Base-by-base conservation (phyloP, 2,329 filamentous ascomycete genomes). In the Triangularia setosa region DNA sequence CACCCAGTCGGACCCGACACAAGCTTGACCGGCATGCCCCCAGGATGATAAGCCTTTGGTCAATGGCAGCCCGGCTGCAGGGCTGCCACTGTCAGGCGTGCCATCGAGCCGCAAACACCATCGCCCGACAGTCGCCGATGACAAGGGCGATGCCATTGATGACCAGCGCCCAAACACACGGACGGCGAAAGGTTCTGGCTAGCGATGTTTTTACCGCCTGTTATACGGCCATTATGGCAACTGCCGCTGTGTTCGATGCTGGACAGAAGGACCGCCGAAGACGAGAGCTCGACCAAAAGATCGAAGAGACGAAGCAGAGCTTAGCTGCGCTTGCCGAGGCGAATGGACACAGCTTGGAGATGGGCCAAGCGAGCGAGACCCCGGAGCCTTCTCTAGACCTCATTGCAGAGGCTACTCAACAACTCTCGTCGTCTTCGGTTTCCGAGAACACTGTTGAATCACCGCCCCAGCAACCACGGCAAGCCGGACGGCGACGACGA, bases 21-120 rank as follows among this genome's bases (percentile, higher is more conserved):
- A 62, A 62, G 58, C 44, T 67, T 60, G 67, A 58, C 60, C 70
- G 71, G 70, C 63, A 79, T 79, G 79, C 73, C 68, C 72, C 73
- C 69, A 78, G 74, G 73, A 93, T 92, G 90, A 86, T 86, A 77
- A 81, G 83, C 68, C 75, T 91, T 70, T 89, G 88, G 87, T 87
- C 86, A 76, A 84, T 87, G 78, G 84, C 86, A 78, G 81, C 83
- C 72, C 84, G 84, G 81, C 82, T 82, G 77, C 84, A 83, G 76
- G 81, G 83, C 71, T 90, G 87, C 78, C 83, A 82, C 76, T 90
- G 87, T 78, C 80, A 83, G 69, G 80, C 84, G 72, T 90, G 87
- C 77, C 76, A 84, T 61, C 81, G 83, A 63, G 77, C 79, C 60
- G 73, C 82, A 64, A 78, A 79, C 65, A 76, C 78, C 54, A 71